Evolutionary conservation across 2,329 filamentous ascomycete species (phyloP), one percentile per base, ranked within the genome.

Genomic region (Penicillium brasilianum): DNA sequence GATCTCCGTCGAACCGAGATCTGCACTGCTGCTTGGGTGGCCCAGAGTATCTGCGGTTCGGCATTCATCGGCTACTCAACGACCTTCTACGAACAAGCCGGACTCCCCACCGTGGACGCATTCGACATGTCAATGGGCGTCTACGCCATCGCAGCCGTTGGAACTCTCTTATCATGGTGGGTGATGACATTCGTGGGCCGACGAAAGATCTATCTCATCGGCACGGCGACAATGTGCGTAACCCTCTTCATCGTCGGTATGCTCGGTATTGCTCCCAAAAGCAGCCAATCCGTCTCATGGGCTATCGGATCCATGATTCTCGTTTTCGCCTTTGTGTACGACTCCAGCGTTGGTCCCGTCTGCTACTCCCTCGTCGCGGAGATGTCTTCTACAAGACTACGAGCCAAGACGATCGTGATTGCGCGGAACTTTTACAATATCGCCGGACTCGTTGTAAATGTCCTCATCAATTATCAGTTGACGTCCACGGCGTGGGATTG

Each of bases 101-200:
- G 80, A 1, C 66, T 81, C 20, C 44, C 51, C 28, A 53, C 66
- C 8, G 55, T 59, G 4, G 64, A 75, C 46, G 70, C 78, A 0
- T 80, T 80, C 59, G 72, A 70, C 14, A 65, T 82, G 34, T 72
- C 75, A 1, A 60, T 78, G 9, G 87, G 85, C 37, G 84, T 88
- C 72, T 88, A 88, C 65, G 87, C 81, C 43, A 87, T 90, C 71
- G 82, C 81, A 7, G 78, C 83, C 44, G 70, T 84, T 14, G 84
- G 84, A 5, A 85, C 82, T 14, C 25, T 60, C 2, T 7, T 61
- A n/a, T 44, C 83, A 5, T 61, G 59, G 59, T 51, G 39, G 16
- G 48, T 58, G 7, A 58, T 61, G 50, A 43, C 39, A 28, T 48
- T 36, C 36, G 22, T 55, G 7, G 59, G 59, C 14, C 55, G 59